Evolutionary conservation across 139 green algal genomes (phyloP).

Genomic region (Asterochloris sp.): DNA sequence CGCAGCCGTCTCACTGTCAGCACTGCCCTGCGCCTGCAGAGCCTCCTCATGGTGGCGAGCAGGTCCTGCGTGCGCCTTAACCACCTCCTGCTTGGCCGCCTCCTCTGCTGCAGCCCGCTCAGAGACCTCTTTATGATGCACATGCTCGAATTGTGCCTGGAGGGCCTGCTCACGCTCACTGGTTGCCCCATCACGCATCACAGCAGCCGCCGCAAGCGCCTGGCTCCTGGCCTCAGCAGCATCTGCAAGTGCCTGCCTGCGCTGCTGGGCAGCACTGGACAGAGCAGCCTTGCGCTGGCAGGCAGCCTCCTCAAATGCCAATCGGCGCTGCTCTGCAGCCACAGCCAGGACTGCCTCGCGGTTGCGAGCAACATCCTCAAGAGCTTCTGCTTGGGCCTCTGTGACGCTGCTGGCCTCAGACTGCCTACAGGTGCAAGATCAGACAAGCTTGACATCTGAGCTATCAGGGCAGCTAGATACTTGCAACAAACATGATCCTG

Average conservation of each 20-base stretch:
- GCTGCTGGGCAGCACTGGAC: background rate
- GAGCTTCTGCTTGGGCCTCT: no score
- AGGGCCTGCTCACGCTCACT: conserved; percentile 4
- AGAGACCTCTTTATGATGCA: no score
- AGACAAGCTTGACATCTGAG: no score
- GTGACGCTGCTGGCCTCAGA: no score
- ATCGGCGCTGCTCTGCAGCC: background rate
- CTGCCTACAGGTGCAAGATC: no score
- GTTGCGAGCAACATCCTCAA: no score
- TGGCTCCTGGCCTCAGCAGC: conserved; percentile 1
- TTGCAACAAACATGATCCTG: no score
- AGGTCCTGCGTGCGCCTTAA: background rate
- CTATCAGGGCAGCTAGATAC: no score
- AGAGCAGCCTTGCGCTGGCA: background rate
- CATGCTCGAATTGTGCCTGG: background rate
- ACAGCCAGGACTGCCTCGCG: background rate
- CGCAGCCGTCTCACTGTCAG: background rate
- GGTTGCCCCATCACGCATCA: conserved; percentile 1
- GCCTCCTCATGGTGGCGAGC: background rate
- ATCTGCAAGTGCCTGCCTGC: background rate
- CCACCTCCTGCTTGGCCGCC: background rate
- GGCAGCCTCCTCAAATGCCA: background rate
- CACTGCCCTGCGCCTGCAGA: no score
- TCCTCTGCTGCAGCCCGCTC: background rate
- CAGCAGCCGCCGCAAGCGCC: background rate